Percentiles rank a stretch among this genome's conserved stretches.
Conservation (phyloP, 176 grass and related monocot species). For the Miscanthus lutarioriparius region DNA sequence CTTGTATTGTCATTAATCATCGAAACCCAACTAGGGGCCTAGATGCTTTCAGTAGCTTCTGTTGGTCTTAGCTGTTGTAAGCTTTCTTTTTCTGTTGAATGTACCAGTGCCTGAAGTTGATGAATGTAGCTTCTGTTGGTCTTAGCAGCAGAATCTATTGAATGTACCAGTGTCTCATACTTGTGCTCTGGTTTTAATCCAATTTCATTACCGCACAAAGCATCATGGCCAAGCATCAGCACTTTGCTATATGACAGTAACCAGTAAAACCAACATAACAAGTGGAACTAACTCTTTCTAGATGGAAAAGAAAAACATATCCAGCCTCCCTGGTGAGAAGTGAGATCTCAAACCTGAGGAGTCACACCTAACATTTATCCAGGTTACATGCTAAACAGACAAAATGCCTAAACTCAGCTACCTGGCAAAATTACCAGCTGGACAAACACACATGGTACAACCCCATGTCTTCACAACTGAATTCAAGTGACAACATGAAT, state of each 20-base stretch:
- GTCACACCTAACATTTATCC: not conserved
- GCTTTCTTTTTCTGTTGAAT: no score
- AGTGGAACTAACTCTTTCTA: not conserved
- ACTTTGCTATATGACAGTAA: not conserved
- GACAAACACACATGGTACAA: not conserved
- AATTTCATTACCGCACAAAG: not conserved
- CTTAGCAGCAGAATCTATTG: no score
- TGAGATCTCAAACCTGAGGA: not conserved
- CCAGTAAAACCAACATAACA: not conserved
- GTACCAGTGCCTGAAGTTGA: no score
- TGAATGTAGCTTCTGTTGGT: no score
- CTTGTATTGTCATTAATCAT: no score
- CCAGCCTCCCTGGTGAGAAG: no score
- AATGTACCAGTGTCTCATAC: no score
- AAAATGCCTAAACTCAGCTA: not conserved
- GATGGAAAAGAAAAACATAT: not conserved
- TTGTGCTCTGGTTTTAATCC: not conserved
- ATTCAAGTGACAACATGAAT: no score
- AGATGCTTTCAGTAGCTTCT: no score
- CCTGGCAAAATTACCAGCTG: not conserved
- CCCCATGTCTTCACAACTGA: no score
- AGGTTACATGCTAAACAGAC: not conserved
- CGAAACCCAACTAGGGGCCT: no score
- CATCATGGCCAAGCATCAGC: not conserved
- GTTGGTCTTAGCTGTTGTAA: no score